Conservation (phyloP, 2,329 filamentous ascomycete genomes). For the Lachnellula hyalina region DNA sequence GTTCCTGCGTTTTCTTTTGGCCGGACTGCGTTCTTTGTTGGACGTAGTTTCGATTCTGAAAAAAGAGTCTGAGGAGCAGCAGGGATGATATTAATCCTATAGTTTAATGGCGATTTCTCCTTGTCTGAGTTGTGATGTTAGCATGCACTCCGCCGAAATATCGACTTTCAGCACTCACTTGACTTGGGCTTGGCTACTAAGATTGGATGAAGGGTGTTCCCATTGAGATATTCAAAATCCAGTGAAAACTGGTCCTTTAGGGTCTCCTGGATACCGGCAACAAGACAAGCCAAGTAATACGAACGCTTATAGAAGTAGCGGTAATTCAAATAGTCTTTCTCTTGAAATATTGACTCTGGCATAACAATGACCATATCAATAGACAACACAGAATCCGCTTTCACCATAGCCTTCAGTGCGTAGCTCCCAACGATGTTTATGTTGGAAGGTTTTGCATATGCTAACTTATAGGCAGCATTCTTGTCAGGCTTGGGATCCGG, state of each 20-base stretch:
- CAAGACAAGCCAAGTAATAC: conserved; percentile 82
- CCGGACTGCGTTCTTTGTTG: conserved; percentile 65
- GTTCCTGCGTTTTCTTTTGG: conserved; percentile 43
- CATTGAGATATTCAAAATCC: conserved; percentile 61
- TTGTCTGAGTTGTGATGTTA: conserved; percentile 26
- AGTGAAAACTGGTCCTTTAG: conserved; percentile 50
- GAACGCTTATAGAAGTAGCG: conserved; percentile 93
- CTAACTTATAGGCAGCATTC: conserved; percentile 75
- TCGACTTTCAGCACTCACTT: conserved; percentile 7
- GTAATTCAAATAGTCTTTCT: conserved; percentile 90
- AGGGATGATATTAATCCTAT: conserved; percentile 70
- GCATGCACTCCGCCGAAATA: neutral
- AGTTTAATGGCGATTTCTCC: conserved; percentile 35
- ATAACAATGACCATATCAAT: conserved; percentile 87
- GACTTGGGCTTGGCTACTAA: conserved; percentile 39
- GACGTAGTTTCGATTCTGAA: conserved; percentile 62
- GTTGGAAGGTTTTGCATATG: conserved; percentile 68
- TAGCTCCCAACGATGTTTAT: conserved; percentile 91
- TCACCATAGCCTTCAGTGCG: conserved; percentile 67
- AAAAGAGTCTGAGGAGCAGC: conserved; percentile 67
- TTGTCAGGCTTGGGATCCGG: conserved; percentile 72
- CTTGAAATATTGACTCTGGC: conserved; percentile 74
- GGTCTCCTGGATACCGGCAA: conserved; percentile 60
- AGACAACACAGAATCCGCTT: conserved; percentile 50
- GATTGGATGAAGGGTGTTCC: conserved; percentile 72